A percentile compares a stretch with the other conserved stretches of the same genome.
Evolutionary conservation across 345 rosid species (phyloP).

Genomic region (Luvunga scandens): DNA sequence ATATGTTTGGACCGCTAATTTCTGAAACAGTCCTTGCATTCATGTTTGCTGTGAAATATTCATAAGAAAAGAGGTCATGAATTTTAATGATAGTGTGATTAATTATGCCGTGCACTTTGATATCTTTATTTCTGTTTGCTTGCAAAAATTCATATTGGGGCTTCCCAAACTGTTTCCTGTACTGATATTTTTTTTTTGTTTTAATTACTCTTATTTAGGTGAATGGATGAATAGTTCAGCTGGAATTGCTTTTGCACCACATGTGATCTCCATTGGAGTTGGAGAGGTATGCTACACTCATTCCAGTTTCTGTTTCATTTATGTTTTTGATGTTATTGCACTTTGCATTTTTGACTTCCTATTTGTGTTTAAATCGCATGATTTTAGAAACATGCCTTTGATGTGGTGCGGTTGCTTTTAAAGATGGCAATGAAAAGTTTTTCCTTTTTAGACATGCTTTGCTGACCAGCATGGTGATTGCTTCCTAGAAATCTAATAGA

Average conservation of each 20-base stretch:
- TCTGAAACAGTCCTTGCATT: neutral
- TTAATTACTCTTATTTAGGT: constrained; percentile 46
- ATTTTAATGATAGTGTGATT: neutral
- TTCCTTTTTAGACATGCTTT: neutral
- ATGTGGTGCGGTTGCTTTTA: neutral
- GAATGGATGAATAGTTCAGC: constrained; percentile 99
- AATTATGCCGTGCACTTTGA: neutral
- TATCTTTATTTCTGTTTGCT: neutral
- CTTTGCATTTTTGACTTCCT: neutral
- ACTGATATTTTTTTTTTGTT: no score
- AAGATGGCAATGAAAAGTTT: neutral
- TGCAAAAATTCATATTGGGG: neutral
- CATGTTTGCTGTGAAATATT: neutral
- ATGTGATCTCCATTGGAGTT: constrained; percentile 70
- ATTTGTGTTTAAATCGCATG: neutral
- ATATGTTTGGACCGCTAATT: neutral
- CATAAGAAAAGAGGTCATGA: neutral
- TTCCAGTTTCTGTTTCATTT: constrained; percentile 2
- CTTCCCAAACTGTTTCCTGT: neutral
- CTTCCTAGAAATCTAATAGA: neutral
- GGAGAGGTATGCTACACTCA: constrained; percentile 65
- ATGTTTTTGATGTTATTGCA: neutral
- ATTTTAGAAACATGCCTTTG: neutral
- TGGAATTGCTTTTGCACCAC: constrained; percentile 92
- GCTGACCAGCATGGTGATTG: neutral